Conservation (phyloP, 2,329 filamentous ascomycete species). For the Colletotrichum higginsianum region DNA sequence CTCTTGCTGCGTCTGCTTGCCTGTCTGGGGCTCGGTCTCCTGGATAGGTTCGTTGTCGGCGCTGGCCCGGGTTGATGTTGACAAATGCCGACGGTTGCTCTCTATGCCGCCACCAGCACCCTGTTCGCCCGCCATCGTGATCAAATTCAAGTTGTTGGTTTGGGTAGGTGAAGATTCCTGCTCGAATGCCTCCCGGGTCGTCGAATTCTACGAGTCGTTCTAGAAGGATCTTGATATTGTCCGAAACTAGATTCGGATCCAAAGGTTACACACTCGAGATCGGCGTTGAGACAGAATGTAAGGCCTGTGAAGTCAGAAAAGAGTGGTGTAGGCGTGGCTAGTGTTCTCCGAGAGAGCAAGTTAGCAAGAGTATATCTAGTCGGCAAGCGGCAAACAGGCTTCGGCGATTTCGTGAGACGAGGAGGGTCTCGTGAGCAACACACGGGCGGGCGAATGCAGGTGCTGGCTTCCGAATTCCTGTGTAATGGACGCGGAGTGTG, state of each 20-base stretch:
- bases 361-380: conserved; percentile 41
- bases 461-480: conserved; percentile 23
- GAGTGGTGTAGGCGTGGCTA: conserved; percentile 11
- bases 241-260: conserved; percentile 2
- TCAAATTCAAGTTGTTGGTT: background rate
- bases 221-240: background rate
- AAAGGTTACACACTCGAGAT: conserved; percentile 27
- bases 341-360: conserved; percentile 18
- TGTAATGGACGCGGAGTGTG: conserved; percentile 16
- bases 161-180: background rate
- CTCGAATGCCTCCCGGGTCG: background rate
- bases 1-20: conserved; percentile 54
- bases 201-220: background rate
- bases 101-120: conserved; percentile 59
- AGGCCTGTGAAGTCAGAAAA: background rate
- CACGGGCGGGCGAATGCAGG: conserved; percentile 34
- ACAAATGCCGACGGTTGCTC: conserved; percentile 51
- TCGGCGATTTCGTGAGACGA: conserved; percentile 26
- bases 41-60: conserved; percentile 60
- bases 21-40: conserved; percentile 59
- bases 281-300: conserved; percentile 2
- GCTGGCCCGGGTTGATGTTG: conserved; percentile 59
- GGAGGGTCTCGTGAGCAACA: conserved; percentile 39
- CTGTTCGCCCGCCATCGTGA: conserved; percentile 61
- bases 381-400: conserved; percentile 32